A percentile compares a stretch with the other conserved stretches of the same genome.
Conservation (phyloP, 768 basidiomycete genomes). For the Podaxis mareebaensis region DNA sequence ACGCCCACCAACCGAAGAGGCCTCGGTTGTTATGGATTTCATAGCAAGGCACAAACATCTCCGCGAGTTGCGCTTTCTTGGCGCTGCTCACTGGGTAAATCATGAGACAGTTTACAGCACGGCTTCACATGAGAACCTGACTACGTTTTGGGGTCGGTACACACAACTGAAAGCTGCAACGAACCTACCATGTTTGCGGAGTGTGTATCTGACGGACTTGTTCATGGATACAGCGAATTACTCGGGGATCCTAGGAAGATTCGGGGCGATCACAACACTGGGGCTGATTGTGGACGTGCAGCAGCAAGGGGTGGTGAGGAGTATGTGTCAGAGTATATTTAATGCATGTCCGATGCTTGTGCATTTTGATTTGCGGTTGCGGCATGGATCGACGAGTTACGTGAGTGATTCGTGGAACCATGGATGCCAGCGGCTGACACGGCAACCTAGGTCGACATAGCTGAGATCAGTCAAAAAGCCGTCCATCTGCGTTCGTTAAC, state of each 20-base stretch:
- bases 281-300: constrained; percentile 6
- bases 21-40: not conserved
- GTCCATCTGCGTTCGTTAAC: not conserved
- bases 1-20: not conserved
- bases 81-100: not conserved
- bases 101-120: not conserved
- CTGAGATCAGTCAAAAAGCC: not conserved
- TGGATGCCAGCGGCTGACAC: not conserved
- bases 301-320: not conserved
- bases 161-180: constrained; percentile 1
- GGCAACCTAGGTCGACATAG: not conserved
- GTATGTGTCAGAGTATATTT: constrained; percentile 9
- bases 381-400: not conserved
- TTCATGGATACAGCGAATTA: constrained; percentile 5
- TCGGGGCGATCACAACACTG: not conserved
- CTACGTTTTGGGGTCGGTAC: not conserved
- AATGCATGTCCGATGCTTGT: constrained; percentile 4
- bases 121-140: not conserved
- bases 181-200: not conserved
- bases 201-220: constrained; percentile 1
- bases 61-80: not conserved
- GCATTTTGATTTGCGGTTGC: constrained; percentile 5
- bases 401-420: not conserved
- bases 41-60: not conserved
- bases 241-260: not conserved